Evolutionary conservation across 768 basidiomycete genomes (phyloP).

Genomic region (Tylopilus subfusipes): DNA sequence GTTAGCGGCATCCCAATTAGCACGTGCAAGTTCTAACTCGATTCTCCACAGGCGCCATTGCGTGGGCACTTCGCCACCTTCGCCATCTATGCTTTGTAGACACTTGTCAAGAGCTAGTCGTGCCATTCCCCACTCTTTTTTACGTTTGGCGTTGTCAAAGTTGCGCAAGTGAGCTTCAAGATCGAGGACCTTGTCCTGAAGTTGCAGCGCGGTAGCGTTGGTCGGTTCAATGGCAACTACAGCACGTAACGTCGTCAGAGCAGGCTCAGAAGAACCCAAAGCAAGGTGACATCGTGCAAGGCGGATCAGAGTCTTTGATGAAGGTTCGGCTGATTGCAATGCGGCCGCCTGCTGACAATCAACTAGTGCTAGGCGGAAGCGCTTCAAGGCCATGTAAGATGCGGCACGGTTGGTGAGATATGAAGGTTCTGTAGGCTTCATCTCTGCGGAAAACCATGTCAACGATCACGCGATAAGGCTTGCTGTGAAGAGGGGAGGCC

Average conservation of each 20-base stretch:
- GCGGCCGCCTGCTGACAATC: constrained; percentile 76
- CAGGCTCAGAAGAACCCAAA: constrained; percentile 63
- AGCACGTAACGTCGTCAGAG: constrained; percentile 61
- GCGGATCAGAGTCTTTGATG: constrained; percentile 76
- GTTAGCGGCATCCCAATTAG: constrained; percentile 71
- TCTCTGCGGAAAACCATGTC: constrained; percentile 35
- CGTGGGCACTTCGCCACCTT: constrained; percentile 69
- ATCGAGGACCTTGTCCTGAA: constrained; percentile 56
- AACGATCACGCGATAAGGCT: constrained; percentile 3
- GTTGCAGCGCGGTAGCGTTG: constrained; percentile 56
- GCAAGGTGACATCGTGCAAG: constrained; percentile 83
- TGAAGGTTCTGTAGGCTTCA: constrained; percentile 63
- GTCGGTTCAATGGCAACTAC: constrained; percentile 59
- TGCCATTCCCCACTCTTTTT: constrained; percentile 74
- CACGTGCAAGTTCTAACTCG: constrained; percentile 70
- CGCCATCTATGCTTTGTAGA: constrained; percentile 65
- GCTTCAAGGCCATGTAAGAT: constrained; percentile 77
- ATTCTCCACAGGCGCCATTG: constrained; percentile 82
- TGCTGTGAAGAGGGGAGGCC: constrained; percentile 22
- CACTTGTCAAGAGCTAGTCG: constrained; percentile 79
- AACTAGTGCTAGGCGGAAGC: constrained; percentile 66
- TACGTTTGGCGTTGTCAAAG: constrained; percentile 51
- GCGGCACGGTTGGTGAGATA: constrained; percentile 87
- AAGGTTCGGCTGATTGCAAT: constrained; percentile 58
- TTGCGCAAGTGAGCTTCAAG: constrained; percentile 66